Conservation (phyloP, 140 eudicot genomes). For the Senecio squalidus region DNA sequence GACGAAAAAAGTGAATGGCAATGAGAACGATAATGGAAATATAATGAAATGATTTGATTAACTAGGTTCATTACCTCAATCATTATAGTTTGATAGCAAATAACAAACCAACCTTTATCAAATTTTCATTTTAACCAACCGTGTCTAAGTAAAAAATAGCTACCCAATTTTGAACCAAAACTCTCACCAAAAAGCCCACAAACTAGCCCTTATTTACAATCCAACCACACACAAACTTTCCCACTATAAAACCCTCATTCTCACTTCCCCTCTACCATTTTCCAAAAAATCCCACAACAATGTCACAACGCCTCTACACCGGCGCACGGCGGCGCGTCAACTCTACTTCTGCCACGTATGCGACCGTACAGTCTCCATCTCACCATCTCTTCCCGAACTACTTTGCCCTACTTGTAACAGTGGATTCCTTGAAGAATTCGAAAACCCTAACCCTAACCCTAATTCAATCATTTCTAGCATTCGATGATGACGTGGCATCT, state of each 20-base stretch:
- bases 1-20: too few relatives aligned
- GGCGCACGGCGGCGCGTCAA: slow-evolving; percentile 16
- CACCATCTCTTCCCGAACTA: slow-evolving; percentile 32
- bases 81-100: too few relatives aligned
- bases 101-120: too few relatives aligned
- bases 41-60: too few relatives aligned
- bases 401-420: slow-evolving; percentile 49
- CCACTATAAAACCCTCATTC: background rate
- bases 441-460: slow-evolving; percentile 42
- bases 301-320: slow-evolving; percentile 28
- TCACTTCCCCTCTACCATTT: background rate
- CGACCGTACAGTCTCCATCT: slow-evolving; percentile 36
- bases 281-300: background rate
- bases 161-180: too few relatives aligned
- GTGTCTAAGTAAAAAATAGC: too few relatives aligned
- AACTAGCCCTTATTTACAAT: too few relatives aligned
- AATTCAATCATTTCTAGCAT: slow-evolving; percentile 17
- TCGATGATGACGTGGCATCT: slow-evolving; percentile 32
- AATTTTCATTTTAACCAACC: too few relatives aligned
- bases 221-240: too few relatives aligned
- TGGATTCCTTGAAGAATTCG: slow-evolving; percentile 50
- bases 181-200: too few relatives aligned
- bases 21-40: too few relatives aligned
- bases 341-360: slow-evolving; percentile 52
- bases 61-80: too few relatives aligned